phyloP scores from a whole-genome alignment of 129 eudicot genomes.

The Oenanthe sinensis region DNA sequence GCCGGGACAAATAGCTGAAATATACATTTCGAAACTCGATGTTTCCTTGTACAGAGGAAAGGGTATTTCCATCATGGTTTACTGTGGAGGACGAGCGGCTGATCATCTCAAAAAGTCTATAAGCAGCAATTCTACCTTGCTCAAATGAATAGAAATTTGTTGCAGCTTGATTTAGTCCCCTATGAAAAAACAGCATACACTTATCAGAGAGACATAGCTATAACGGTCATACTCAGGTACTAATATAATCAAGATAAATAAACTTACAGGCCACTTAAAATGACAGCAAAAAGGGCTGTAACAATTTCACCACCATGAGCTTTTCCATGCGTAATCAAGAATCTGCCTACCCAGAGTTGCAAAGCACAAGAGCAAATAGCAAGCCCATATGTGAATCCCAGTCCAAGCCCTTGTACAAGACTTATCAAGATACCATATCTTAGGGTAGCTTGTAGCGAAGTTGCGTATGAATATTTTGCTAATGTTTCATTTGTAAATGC shows the following conservation, averaged over 20 bases:
- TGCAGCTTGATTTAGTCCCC: constrained; percentile 96
- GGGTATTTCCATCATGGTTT: constrained; percentile 72
- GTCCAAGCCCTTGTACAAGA: constrained; percentile 99
- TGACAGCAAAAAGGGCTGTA: constrained; percentile 84
- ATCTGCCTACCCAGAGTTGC: constrained; percentile 94
- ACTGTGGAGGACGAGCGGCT: constrained; percentile 77
- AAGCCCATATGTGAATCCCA: constrained; percentile 95
- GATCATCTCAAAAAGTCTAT: constrained; percentile 91
- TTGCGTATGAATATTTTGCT: constrained; percentile 93
- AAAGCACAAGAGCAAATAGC: constrained; percentile 98
- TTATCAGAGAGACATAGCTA: constrained; percentile 5
- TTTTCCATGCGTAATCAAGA: constrained; percentile 62
- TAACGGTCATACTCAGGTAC: neutral
- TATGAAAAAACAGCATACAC: constrained; percentile 21
- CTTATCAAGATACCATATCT: constrained; percentile 93
- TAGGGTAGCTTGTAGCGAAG: constrained; percentile 86
- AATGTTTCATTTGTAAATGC: constrained; percentile 89
- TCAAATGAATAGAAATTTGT: constrained; percentile 95
- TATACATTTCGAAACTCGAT: constrained; percentile 92
- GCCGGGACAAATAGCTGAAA: constrained; percentile 91
- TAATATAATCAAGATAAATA: constrained; percentile 2
- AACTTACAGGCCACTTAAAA: constrained; percentile 93
- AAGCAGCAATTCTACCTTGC: constrained; percentile 98
- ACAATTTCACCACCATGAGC: constrained; percentile 94
- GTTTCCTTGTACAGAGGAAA: constrained; percentile 70